These are phyloP conservation scores for Lycium ferocissimum DNA, from an alignment of 257 asterid genomes.

Conservation along the genomic window DNA sequence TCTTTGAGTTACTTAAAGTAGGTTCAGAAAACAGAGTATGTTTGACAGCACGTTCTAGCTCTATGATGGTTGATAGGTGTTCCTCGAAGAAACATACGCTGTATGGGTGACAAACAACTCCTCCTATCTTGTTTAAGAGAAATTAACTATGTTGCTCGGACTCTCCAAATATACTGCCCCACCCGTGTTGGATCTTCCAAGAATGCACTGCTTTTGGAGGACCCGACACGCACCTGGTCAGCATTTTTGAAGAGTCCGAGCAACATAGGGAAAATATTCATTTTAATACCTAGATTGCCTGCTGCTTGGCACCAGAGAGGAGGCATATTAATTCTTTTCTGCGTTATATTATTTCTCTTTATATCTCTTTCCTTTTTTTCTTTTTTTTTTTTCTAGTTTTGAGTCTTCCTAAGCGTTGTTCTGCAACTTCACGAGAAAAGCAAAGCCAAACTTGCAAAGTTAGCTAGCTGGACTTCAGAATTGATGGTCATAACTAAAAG, in stretches of 20 bases:
- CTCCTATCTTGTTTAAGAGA: neutral
- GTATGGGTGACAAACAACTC: neutral
- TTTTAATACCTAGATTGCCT: neutral
- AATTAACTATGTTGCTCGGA: neutral
- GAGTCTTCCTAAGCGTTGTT: neutral
- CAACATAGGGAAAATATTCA: neutral
- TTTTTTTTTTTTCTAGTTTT: too few species aligned
- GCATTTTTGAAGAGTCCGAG: too few species aligned
- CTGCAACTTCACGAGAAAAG: neutral
- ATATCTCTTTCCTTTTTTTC: neutral
- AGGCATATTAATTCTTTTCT: neutral
- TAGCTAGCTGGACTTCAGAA: neutral
- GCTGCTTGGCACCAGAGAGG: neutral
- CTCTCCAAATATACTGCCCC: too few species aligned
- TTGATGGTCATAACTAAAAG: neutral
- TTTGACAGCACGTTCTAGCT: neutral
- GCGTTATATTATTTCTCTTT: neutral
- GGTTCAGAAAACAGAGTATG: neutral
- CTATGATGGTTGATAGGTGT: constrained; percentile 8
- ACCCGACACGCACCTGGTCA: too few species aligned
- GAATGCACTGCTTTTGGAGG: too few species aligned
- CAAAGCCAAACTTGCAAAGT: neutral
- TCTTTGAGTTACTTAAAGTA: neutral
- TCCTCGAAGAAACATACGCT: neutral
- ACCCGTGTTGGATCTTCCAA: too few species aligned